Percentiles rank a stretch among this genome's conserved stretches.
These are phyloP conservation scores for Russula sp. DNA, from an alignment of 768 basidiomycete genomes.

Conservation along the genomic window DNA sequence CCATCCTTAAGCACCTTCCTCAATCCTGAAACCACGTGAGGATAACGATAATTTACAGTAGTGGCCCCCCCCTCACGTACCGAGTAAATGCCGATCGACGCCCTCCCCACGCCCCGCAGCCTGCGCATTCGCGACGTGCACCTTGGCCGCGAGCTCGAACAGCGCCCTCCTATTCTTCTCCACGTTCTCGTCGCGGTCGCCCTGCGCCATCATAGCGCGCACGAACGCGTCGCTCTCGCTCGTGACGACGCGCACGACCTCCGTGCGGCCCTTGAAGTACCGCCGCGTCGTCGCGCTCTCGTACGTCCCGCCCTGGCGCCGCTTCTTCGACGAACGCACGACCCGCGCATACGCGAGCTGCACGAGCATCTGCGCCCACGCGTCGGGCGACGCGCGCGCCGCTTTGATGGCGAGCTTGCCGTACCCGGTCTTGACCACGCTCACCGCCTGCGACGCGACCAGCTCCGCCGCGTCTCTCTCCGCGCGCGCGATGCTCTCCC, in stretches of 20 bases:
- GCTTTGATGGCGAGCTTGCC: slow-evolving; percentile 84
- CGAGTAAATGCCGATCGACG: slow-evolving; percentile 84
- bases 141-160: slow-evolving; percentile 56
- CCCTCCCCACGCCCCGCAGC: slow-evolving; percentile 64
- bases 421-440: slow-evolving; percentile 61
- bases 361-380: slow-evolving; percentile 89
- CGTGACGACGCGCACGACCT: slow-evolving; percentile 84
- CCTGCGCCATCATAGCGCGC: slow-evolving; percentile 55
- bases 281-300: slow-evolving; percentile 89
- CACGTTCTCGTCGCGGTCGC: slow-evolving; percentile 34
- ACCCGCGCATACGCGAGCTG: slow-evolving; percentile 83
- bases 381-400: slow-evolving; percentile 87
- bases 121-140: slow-evolving; percentile 61
- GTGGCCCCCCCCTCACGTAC: slow-evolving; percentile 35
- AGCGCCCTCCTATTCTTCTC: slow-evolving; percentile 46
- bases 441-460: slow-evolving; percentile 55
- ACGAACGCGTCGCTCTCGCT: slow-evolving; percentile 74
- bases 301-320: slow-evolving; percentile 76
- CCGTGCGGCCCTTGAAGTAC: slow-evolving; percentile 87
- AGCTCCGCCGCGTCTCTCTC: slow-evolving; percentile 51
- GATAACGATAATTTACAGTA: too few relatives aligned
- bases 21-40: slow-evolving; percentile 45
- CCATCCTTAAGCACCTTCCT: slow-evolving; percentile 57
- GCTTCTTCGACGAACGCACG: slow-evolving; percentile 33
- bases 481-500: slow-evolving; percentile 50